Evolutionary conservation across 768 basidiomycete genomes (phyloP).

Genomic region (Solioccasus polychromus): DNA sequence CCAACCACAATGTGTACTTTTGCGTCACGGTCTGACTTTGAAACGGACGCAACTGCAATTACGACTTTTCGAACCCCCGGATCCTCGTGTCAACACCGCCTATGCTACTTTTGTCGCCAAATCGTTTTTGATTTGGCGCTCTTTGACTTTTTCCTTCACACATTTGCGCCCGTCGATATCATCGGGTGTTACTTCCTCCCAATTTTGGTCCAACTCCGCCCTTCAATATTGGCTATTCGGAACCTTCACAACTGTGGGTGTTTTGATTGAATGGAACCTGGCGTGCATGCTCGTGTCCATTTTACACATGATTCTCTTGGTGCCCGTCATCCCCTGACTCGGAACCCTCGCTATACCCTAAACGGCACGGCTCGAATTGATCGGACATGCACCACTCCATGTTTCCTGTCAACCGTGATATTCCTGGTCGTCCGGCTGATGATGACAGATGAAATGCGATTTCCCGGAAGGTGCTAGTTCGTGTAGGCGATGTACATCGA

Average conservation of each 20-base stretch:
- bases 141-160: conserved; percentile 1
- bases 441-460: conserved; percentile 77
- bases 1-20: not conserved
- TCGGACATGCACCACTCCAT: not conserved
- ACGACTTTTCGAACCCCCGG: conserved; percentile 25
- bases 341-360: conserved; percentile 4
- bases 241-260: conserved; percentile 7
- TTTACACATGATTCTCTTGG: conserved; percentile 5
- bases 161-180: not conserved
- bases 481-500: conserved; percentile 73
- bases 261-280: conserved; percentile 5
- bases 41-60: conserved; percentile 22
- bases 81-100: conserved; percentile 20
- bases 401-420: conserved; percentile 8
- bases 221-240: conserved; percentile 13
- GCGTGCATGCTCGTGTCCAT: not conserved
- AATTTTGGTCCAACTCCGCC: not conserved
- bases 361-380: no score
- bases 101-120: conserved; percentile 6
- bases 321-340: conserved; percentile 2
- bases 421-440: conserved; percentile 11
- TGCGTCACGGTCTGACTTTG: conserved; percentile 8
- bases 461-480: conserved; percentile 70
- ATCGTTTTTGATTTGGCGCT: not conserved
- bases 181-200: not conserved